Conservation (phyloP, 768 basidiomycete species). For the Pleurotus citrinopileatus region DNA sequence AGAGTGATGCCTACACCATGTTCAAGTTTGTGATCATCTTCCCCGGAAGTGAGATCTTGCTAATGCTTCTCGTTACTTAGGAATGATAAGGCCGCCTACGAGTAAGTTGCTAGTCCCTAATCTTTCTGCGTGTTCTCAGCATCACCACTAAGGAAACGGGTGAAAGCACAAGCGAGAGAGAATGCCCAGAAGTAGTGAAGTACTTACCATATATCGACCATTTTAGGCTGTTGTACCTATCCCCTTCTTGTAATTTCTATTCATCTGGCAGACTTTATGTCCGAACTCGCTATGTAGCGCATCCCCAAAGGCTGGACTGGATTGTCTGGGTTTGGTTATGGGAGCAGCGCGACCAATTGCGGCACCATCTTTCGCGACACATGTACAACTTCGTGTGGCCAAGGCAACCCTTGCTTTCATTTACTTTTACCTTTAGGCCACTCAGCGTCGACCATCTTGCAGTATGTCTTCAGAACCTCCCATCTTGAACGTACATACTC, state of each 20-base stretch:
- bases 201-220: background rate
- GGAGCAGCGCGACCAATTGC: too few species aligned
- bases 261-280: too few species aligned
- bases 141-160: constrained; percentile 59
- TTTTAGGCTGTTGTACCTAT: background rate
- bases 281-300: too few species aligned
- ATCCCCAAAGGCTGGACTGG: too few species aligned
- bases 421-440: too few species aligned
- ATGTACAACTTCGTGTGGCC: too few species aligned
- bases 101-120: constrained; percentile 47
- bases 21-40: constrained; percentile 72
- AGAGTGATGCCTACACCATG: constrained; percentile 98
- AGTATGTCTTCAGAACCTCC: constrained; percentile 33
- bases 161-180: constrained; percentile 85
- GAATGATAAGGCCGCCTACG: constrained; percentile 92
- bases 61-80: constrained; percentile 36
- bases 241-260: constrained; percentile 9
- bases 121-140: background rate
- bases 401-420: too few species aligned
- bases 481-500: constrained; percentile 75
- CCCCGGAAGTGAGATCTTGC: background rate
- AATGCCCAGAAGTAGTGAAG: constrained; percentile 77
- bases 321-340: too few species aligned
- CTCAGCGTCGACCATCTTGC: too few species aligned
- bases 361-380: too few species aligned